A percentile compares a stretch with the other conserved stretches of the same genome.
Evolutionary conservation across 345 rosid species (phyloP).

Genomic region (Streptanthus diversifolius): DNA sequence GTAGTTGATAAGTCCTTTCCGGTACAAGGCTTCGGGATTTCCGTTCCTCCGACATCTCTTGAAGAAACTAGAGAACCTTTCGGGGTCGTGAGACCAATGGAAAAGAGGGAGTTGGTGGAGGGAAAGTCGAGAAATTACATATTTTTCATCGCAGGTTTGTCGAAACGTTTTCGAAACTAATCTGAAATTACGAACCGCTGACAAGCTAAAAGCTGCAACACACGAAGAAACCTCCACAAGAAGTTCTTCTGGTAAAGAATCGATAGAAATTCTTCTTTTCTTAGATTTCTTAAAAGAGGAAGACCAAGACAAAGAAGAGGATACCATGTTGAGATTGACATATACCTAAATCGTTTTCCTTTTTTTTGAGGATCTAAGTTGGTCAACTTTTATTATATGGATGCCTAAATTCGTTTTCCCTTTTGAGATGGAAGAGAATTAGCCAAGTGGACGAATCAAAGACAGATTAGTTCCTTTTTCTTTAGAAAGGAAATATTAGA

Average conservation of each 20-base stretch:
- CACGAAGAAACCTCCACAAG: slow-evolving; percentile 14
- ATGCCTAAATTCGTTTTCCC: neutral
- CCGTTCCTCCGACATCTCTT: slow-evolving; percentile 7
- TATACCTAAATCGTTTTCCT: neutral
- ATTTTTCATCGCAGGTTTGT: neutral
- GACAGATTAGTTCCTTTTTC: neutral
- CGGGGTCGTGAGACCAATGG: neutral
- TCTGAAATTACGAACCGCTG: neutral
- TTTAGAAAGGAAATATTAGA: neutral
- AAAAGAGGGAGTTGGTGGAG: neutral
- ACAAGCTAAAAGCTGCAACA: neutral
- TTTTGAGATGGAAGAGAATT: neutral
- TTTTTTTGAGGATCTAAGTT: neutral
- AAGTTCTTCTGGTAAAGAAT: slow-evolving; percentile 13
- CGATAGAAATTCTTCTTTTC: neutral
- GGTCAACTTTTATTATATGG: neutral
- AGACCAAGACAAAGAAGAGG: neutral
- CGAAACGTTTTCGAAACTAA: slow-evolving; percentile 6
- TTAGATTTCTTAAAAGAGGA: neutral
- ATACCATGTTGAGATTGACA: neutral
- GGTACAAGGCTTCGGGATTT: slow-evolving; percentile 26
- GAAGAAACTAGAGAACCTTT: neutral
- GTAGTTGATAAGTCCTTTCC: neutral
- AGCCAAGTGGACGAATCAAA: neutral
- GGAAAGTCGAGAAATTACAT: slow-evolving; percentile 2